A percentile compares a stretch with the other conserved stretches of the same genome.
Conservation (phyloP, 805 yeast species). For the Myxozyma neglecta region DNA sequence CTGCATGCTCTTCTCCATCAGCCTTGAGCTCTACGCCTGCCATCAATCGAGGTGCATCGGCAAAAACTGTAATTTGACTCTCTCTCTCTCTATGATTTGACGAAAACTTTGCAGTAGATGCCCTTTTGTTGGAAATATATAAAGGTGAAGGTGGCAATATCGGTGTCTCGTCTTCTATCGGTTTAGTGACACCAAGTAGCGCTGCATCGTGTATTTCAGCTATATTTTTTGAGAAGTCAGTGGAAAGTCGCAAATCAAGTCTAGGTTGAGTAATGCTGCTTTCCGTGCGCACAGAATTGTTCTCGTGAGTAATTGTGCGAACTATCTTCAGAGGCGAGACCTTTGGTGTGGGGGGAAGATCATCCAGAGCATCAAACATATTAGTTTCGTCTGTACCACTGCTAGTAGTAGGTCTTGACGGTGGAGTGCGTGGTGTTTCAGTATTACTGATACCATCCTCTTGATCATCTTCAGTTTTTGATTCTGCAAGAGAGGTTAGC, state of each 20-base stretch:
- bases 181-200: too few relatives aligned
- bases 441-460: background rate
- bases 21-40: background rate
- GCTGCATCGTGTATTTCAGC: too few relatives aligned
- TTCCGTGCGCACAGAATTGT: background rate
- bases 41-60: background rate
- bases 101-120: background rate
- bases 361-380: constrained; percentile 5
- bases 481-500: background rate
- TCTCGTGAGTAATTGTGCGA: background rate
- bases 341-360: constrained; percentile 1
- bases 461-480: background rate
- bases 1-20: constrained; percentile 4
- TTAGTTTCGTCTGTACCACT: background rate
- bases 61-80: constrained; percentile 18
- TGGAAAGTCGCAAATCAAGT: too few relatives aligned
- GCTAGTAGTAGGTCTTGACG: background rate
- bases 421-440: background rate
- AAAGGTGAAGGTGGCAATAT: background rate
- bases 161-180: background rate
- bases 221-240: too few relatives aligned
- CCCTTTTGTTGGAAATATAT: background rate
- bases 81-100: constrained; percentile 8
- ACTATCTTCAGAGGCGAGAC: constrained; percentile 10
- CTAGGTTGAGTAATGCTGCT: too few relatives aligned